Conservation (phyloP, 257 asterid species). For the Capsicum chinense region DNA sequence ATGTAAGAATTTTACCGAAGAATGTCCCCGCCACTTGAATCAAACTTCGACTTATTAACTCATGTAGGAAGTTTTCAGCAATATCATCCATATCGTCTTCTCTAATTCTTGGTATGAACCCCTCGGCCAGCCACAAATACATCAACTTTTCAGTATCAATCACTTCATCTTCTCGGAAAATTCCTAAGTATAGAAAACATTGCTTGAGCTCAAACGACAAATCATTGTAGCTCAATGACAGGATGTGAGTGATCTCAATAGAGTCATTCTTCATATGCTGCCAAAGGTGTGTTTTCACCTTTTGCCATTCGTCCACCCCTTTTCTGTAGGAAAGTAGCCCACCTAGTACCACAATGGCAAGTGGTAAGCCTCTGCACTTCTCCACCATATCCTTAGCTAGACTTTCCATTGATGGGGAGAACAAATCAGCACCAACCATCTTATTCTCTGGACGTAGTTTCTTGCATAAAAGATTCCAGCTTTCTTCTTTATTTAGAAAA, state of each 20-base stretch:
- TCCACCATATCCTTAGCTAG: slow-evolving; percentile 15
- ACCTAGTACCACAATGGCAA: slow-evolving; percentile 29
- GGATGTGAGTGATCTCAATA: slow-evolving; percentile 7
- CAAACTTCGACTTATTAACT: slow-evolving; percentile 28
- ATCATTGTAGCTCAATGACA: slow-evolving; percentile 31
- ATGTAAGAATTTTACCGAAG: not conserved
- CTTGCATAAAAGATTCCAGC: slow-evolving; percentile 28
- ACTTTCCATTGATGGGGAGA: slow-evolving; percentile 21
- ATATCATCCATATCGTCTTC: slow-evolving; percentile 19
- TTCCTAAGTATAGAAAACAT: slow-evolving; percentile 21
- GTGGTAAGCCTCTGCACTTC: slow-evolving; percentile 27
- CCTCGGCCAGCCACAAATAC: slow-evolving; percentile 27
- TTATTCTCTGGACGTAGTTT: not conserved
- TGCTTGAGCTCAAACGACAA: slow-evolving; percentile 29
- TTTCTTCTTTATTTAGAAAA: slow-evolving; percentile 1
- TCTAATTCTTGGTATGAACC: slow-evolving; percentile 4
- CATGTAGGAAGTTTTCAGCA: slow-evolving; percentile 25
- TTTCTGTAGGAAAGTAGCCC: slow-evolving; percentile 25
- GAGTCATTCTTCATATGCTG: slow-evolving; percentile 29
- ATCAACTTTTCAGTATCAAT: not conserved
- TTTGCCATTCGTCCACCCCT: slow-evolving; percentile 9
- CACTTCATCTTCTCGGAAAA: slow-evolving; percentile 27
- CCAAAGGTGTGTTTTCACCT: slow-evolving; percentile 30
- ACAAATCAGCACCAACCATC: not conserved
- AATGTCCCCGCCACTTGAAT: slow-evolving; percentile 15